Evolutionary conservation across 352 stramenopile genomes (phyloP), one percentile per base, ranked within the genome.

Genomic region (Thraustotheca clavata): DNA sequence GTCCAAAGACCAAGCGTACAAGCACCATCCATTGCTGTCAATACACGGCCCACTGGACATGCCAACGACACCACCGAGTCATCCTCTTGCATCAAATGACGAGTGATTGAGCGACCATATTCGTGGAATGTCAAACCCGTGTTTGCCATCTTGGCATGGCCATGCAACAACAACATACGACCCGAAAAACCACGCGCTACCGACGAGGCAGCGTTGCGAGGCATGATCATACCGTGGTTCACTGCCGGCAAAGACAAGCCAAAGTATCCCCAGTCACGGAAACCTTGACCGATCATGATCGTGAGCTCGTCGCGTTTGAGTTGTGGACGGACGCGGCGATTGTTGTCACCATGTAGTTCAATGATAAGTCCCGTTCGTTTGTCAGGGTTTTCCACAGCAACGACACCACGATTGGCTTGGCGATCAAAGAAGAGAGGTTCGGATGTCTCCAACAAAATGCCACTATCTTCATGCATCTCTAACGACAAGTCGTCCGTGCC

Each of bases 41-140:
- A 24, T 2, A n/a, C 29, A 29, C 52, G 52, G 34, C 34, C 31
- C 14, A 61, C 34, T 26, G 68, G 69, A 40, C 71, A 76, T n/a
- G 68, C 71, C n/a, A 72, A 49, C 0, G 71, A 50, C 5, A 62
- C 63, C 18, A 71, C 71, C 41, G 59, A 61, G 16, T 49, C 20
- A 41, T 70, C 54, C 24, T 54, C 61, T 31, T 83, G 68, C 32
- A 83, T 43, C 33, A 85, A 48, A 69, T 87, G 83, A 47, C 73
- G 66, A 26, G 76, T 80, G 5, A 77, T 81, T 54, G 72, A 69
- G 67, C 83, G 77, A 9, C 69, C 71, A 54, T 87, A 87, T 35
- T 80, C 72, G 5, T 71, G 69, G 59, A 80, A 87, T 12, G 74
- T 74, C 35, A 85, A 69, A 18, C 76, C 76, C 12, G 78, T 82